These are phyloP conservation scores for Evansstolkia leycettana DNA, from an alignment of 495 filamentous ascomycete genomes.

Conservation along the genomic window DNA sequence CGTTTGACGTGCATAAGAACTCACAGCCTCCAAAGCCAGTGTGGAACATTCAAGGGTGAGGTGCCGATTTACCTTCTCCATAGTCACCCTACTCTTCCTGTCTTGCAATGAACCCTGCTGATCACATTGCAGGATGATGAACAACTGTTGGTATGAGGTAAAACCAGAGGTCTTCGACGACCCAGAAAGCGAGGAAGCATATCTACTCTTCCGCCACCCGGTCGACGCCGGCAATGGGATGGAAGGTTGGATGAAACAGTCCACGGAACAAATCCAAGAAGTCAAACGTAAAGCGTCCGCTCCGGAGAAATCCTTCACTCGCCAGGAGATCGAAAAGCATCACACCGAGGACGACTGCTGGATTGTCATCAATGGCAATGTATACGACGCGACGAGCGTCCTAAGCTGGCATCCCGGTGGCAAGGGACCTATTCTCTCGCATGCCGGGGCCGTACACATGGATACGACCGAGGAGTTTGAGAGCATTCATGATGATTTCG, in stretches of 20 bases:
- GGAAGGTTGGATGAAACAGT: slow-evolving; percentile 13
- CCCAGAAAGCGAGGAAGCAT: slow-evolving; percentile 7
- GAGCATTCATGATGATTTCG: slow-evolving; percentile 21
- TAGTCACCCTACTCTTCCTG: background rate
- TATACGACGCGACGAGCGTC: slow-evolving; percentile 65
- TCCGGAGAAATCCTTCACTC: slow-evolving; percentile 18
- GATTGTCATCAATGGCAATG: slow-evolving; percentile 67
- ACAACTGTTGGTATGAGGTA: slow-evolving; percentile 22
- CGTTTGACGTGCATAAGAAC: slow-evolving; percentile 11
- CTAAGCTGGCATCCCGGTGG: slow-evolving; percentile 18
- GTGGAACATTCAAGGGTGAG: slow-evolving; percentile 17
- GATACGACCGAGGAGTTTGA: slow-evolving; percentile 21
- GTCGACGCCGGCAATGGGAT: slow-evolving; percentile 5
- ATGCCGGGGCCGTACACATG: slow-evolving; percentile 18
- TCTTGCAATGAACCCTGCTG: too few species aligned
- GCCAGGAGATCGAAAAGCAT: slow-evolving; percentile 51
- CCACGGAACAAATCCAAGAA: slow-evolving; percentile 9
- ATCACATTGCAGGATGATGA: slow-evolving; percentile 28
- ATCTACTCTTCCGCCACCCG: slow-evolving; percentile 11
- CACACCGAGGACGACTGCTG: slow-evolving; percentile 60
- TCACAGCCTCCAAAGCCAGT: slow-evolving; percentile 9
- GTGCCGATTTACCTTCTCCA: background rate
- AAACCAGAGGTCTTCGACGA: slow-evolving; percentile 14
- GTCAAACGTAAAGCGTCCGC: slow-evolving; percentile 11
- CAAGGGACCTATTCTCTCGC: slow-evolving; percentile 17